These are phyloP conservation scores for Corrigiola litoralis DNA, from an alignment of 179 eudicot genomes.

Conservation along the genomic window DNA sequence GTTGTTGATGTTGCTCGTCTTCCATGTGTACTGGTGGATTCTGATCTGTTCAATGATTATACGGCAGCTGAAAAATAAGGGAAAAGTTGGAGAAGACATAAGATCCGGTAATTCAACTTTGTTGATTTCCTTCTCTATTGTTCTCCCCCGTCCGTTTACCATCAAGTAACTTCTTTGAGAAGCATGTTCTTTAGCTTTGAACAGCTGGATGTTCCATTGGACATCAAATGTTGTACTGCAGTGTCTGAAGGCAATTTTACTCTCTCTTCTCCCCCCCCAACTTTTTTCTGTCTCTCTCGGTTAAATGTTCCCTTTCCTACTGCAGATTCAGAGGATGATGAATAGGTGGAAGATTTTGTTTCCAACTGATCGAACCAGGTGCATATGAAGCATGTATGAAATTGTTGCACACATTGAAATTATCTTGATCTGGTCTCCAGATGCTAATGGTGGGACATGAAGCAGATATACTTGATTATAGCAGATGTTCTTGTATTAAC, in stretches of 20 bases:
- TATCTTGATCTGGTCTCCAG: conserved; percentile 9
- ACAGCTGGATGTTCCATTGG: not conserved
- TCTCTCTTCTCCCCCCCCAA: too few species aligned
- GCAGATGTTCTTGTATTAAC: conserved; percentile 21
- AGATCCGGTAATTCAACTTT: conserved; percentile 62
- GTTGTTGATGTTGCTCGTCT: conserved; percentile 77
- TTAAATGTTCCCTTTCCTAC: not conserved
- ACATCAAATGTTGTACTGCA: not conserved
- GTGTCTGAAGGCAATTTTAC: not conserved
- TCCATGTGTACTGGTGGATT: conserved; percentile 97
- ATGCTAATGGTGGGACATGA: conserved; percentile 12
- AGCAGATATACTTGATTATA: conserved; percentile 11
- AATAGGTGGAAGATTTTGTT: conserved; percentile 25
- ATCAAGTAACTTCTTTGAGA: too few species aligned
- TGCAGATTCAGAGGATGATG: conserved; percentile 61
- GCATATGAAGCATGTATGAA: conserved; percentile 9
- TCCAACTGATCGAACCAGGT: not conserved
- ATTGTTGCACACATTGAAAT: conserved; percentile 8
- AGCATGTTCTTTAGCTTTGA: not conserved
- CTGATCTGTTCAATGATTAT: conserved; percentile 79
- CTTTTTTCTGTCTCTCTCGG: too few species aligned
- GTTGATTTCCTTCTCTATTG: not conserved
- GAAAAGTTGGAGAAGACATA: conserved; percentile 96
- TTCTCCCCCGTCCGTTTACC: too few species aligned
- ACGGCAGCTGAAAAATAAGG: conserved; percentile 78